A percentile compares a stretch with the other conserved stretches of the same genome.
phyloP scores from a whole-genome alignment of 2,329 filamentous ascomycete species.

The Trichoderma citrinoviride region DNA sequence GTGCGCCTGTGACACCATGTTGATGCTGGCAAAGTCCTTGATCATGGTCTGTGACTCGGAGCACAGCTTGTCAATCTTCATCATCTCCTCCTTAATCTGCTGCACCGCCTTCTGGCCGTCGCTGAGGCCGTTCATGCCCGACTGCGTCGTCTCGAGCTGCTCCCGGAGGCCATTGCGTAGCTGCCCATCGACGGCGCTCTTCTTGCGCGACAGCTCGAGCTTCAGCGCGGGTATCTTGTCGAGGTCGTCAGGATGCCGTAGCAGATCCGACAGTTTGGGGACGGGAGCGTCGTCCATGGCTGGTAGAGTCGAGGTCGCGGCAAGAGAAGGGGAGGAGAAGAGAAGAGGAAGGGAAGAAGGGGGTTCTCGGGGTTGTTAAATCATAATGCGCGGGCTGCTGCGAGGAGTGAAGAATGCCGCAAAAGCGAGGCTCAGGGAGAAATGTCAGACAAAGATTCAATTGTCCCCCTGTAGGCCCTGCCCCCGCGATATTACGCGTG shows the following conservation, averaged over 20 bases:
- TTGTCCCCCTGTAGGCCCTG: slow-evolving; percentile 13
- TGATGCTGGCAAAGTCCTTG: slow-evolving; percentile 90
- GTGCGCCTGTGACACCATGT: slow-evolving; percentile 88
- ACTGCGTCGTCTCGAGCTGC: slow-evolving; percentile 90
- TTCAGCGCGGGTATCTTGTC: slow-evolving; percentile 92
- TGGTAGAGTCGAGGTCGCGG: slow-evolving; percentile 1
- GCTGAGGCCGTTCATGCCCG: slow-evolving; percentile 82
- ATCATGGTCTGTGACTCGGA: slow-evolving; percentile 98
- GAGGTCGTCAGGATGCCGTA: slow-evolving; percentile 93
- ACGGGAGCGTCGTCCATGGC: slow-evolving; percentile 58
- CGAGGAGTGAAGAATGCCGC: neutral
- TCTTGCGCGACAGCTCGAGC: slow-evolving; percentile 91
- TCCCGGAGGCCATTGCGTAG: slow-evolving; percentile 84
- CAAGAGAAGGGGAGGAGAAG: neutral
- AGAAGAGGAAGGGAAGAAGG: neutral
- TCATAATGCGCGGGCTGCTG: slow-evolving; percentile 16
- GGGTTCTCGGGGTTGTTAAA: slow-evolving; percentile 4
- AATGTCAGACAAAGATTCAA: neutral
- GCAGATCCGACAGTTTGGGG: slow-evolving; percentile 84
- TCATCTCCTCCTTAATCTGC: slow-evolving; percentile 96
- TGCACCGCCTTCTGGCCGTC: slow-evolving; percentile 91
- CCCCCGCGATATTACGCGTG: slow-evolving; percentile 6
- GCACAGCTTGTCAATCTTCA: slow-evolving; percentile 96
- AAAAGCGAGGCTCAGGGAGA: slow-evolving; percentile 2
- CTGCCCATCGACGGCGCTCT: slow-evolving; percentile 84